phyloP scores from a whole-genome alignment of 345 rosid genomes.

The Lagerstroemia speciosa region DNA sequence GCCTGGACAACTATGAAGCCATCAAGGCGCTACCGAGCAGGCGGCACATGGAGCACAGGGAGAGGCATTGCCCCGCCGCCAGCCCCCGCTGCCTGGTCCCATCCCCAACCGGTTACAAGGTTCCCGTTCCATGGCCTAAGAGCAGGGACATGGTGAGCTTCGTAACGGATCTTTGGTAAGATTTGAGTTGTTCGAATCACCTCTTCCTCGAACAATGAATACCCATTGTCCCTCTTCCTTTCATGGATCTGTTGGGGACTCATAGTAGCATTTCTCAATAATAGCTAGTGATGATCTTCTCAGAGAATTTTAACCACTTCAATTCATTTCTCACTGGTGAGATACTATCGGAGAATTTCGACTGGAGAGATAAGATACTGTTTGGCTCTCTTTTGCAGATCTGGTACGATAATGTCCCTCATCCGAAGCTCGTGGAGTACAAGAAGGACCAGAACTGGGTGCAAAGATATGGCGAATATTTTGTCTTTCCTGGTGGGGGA shows the following conservation, averaged over 20 bases:
- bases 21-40: conserved; percentile 55
- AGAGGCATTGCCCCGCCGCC: conserved; percentile 76
- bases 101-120: conserved; percentile 56
- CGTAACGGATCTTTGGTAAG: conserved; percentile 37
- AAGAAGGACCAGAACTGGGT: conserved; percentile 96
- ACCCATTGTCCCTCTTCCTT: neutral
- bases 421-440: conserved; percentile 90
- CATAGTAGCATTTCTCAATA: neutral
- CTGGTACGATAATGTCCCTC: conserved; percentile 85
- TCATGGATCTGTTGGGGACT: neutral
- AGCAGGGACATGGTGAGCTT: conserved; percentile 98
- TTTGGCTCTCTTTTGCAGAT: conserved; percentile 29
- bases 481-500: conserved; percentile 90
- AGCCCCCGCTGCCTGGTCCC: conserved; percentile 58
- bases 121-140: conserved; percentile 75
- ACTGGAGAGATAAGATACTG: conserved; percentile 1
- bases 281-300: neutral
- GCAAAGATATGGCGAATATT: conserved; percentile 46
- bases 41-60: conserved; percentile 83
- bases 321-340: neutral
- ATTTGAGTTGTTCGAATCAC: neutral
- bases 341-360: too few species aligned
- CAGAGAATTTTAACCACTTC: neutral
- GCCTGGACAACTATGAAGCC: conserved; percentile 60
- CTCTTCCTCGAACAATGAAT: neutral